A percentile compares a stretch with the other conserved stretches of the same genome.
Conservation (phyloP, 495 filamentous ascomycete species). For the Platismatia glauca region DNA sequence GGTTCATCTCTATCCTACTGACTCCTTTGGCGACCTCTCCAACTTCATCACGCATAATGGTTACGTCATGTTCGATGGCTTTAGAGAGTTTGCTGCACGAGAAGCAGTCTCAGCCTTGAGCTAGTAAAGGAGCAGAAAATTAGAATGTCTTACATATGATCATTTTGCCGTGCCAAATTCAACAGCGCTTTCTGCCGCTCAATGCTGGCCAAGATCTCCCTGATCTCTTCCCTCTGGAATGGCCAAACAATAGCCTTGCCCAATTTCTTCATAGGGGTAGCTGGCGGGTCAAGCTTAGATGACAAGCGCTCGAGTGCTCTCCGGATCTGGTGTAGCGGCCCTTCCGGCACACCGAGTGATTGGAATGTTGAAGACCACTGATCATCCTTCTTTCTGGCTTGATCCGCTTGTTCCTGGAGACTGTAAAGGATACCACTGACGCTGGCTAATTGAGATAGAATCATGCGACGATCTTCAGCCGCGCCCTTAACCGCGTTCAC, state of each 20-base stretch:
- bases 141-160: slow-evolving; percentile 9
- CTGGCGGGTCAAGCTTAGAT: background rate
- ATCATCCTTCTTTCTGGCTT: slow-evolving; percentile 1
- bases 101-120: background rate
- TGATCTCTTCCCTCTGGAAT: slow-evolving; percentile 7
- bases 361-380: background rate
- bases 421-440: background rate
- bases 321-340: slow-evolving; percentile 11
- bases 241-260: slow-evolving; percentile 7
- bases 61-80: background rate
- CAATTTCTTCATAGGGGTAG: background rate
- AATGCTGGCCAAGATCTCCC: background rate
- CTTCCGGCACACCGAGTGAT: slow-evolving; percentile 6
- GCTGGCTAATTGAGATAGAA: background rate
- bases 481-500: slow-evolving; percentile 2
- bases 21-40: background rate
- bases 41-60: background rate
- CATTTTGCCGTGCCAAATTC: background rate
- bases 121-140: background rate
- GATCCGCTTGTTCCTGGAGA: slow-evolving; percentile 5
- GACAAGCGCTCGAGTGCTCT: slow-evolving; percentile 8
- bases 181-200: slow-evolving; percentile 3
- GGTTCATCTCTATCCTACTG: background rate
- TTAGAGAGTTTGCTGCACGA: background rate
- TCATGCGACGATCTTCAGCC: background rate